Percentiles rank a stretch among this genome's conserved stretches.
These are phyloP conservation scores for Cymodocea nodosa DNA, from an alignment of 116 monocot species.

Conservation along the genomic window DNA sequence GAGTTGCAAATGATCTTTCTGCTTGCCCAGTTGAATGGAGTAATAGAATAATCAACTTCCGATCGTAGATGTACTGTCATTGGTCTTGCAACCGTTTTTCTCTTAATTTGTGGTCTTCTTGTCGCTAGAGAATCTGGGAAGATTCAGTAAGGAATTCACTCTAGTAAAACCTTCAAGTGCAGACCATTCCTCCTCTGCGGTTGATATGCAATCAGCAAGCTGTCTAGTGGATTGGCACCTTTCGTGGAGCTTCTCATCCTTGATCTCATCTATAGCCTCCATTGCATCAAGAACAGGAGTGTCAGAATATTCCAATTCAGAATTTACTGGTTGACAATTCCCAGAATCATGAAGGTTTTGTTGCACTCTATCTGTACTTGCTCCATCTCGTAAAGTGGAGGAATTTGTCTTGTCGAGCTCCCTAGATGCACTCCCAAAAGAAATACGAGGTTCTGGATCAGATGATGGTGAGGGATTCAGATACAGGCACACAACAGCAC, in stretches of 20 bases:
- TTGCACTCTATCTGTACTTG: neutral
- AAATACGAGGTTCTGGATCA: constrained; percentile 2
- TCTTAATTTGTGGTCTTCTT: constrained; percentile 14
- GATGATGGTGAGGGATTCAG: constrained; percentile 12
- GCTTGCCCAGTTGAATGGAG: neutral
- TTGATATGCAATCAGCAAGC: constrained; percentile 62
- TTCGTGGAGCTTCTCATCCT: constrained; percentile 11
- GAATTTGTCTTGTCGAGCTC: constrained; percentile 5
- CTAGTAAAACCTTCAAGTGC: constrained; percentile 73
- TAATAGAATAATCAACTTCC: neutral
- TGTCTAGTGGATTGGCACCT: constrained; percentile 37
- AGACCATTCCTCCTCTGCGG: constrained; percentile 75
- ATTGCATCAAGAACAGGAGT: constrained; percentile 20
- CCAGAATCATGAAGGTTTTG: neutral
- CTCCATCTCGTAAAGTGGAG: neutral
- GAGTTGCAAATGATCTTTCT: neutral
- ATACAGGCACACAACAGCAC: constrained; percentile 59
- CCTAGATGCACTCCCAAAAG: neutral
- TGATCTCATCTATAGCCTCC: constrained; percentile 13
- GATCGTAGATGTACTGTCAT: neutral
- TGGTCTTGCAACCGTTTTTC: neutral
- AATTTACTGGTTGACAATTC: neutral
- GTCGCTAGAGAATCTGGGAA: constrained; percentile 59
- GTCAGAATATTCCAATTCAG: neutral
- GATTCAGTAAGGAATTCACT: constrained; percentile 64